Evolutionary conservation across 2,329 filamentous ascomycete genomes (phyloP), one percentile per base, ranked within the genome.

Genomic region (Laburnicola sp.): DNA sequence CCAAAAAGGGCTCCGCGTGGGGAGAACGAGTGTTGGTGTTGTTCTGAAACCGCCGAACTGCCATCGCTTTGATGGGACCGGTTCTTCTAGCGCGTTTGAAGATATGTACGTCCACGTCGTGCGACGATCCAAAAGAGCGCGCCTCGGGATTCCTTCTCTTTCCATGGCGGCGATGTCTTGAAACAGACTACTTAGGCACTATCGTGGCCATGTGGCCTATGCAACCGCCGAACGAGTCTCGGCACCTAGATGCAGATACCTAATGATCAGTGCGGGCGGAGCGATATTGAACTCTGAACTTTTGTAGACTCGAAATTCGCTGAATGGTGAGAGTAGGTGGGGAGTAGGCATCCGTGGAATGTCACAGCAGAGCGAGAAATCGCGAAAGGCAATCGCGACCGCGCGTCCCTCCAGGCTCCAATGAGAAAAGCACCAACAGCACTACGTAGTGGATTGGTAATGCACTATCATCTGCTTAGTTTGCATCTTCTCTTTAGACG

Each of bases 31-130:
- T 8, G 28, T 35, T 34, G 3, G 30, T 3, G 35, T 32, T 10
- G 16, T 34, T 30, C 23, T 45, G 43, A 45, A 45, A 45, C 43
- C n/a, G 32, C 34, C 43, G 25, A n/a, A 30, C 16, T 30, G 34
- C 32, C 25, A 21, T 26, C 26, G 26, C 43, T 34, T 45, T 9
- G 16, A 22, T 11, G 43, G 43, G 37, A 45, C 34, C 43, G 43
- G 10, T 35, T 25, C 30, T 37, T 31, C 43, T 45, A 45, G 43
- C 26, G 43, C 16, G 43, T 45, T 45, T 45, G 43, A 45, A 23
- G 30, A 31, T n/a, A 32, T 37, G 43, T 16, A 37, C 32, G 23
- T 30, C 25, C 21, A 16, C n/a, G 16, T 30, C 41, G 41, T 28
- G 26, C n/a, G 16, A 38, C 41, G 41, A 30, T n/a, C n/a, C n/a